Evolutionary conservation across 371 early-diverging fungal genomes (phyloP), one percentile per base, ranked within the genome.

Genomic region (Mortierella sp.): DNA sequence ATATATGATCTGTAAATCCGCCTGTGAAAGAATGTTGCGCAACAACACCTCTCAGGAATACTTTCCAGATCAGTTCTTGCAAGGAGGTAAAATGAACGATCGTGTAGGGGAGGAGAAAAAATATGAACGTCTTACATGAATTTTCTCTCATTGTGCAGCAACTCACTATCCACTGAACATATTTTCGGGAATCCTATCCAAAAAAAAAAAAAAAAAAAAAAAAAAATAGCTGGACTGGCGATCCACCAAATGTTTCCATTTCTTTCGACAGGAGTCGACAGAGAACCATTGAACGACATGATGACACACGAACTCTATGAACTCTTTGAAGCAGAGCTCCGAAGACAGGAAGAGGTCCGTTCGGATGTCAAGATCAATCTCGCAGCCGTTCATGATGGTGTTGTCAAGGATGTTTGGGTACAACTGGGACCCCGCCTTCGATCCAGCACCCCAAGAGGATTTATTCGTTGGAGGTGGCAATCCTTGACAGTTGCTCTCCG

Each of bases 21-120:
- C 86, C 14, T 85, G 85, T 16, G 82, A 81, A 23, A 73, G 87
- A 37, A 83, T 86, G 62, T 72, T 87, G 48, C 81, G 84, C 18
- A 68, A 85, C 45, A 89, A 89, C 47, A 89, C 86, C 0, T 86
- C 87, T 0, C 60, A 70, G 16, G 77, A 79, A 25, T 87, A 88
- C 66, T 89, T 81, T 72, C 89, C 89, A 4, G 88, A 89, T 9
- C 85, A 89, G 66, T 89, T 89, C 61, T 70, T 89, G 21, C 82
- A 85, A 52, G 89, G 89, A 79, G 86, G 89, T 87, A 70, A 64
- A 72, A 57, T 25, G 25, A 44, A 51, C 30, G n/a, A n/a, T n/a
- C n/a, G n/a, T n/a, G n/a, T n/a, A n/a, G n/a, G n/a, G n/a, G n/a
- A n/a, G n/a, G n/a, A n/a, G n/a, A n/a, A n/a, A n/a, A n/a, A n/a